Evolutionary conservation across 2,329 filamentous ascomycete genomes (phyloP).

Genomic region (Cyanodermella asteris): DNA sequence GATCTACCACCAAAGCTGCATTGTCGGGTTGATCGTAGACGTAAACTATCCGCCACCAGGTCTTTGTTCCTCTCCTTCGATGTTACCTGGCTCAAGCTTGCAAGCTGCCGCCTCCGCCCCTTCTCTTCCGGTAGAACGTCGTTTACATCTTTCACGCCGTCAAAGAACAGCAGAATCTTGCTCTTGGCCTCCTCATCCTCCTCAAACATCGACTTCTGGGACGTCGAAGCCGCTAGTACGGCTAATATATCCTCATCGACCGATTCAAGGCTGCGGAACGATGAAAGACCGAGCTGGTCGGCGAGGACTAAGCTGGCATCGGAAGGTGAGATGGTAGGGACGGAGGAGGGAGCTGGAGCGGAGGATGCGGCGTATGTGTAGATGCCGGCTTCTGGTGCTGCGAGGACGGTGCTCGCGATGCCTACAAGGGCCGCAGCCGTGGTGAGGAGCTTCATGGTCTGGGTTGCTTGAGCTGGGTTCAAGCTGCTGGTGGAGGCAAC

Average conservation of each 20-base stretch:
- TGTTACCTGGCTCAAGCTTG: too few species aligned
- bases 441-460: slow-evolving; percentile 5
- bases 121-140: slow-evolving; percentile 11
- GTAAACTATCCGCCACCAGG: too few species aligned
- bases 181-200: slow-evolving; percentile 10
- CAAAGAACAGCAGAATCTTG: slow-evolving; percentile 18
- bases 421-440: slow-evolving; percentile 2
- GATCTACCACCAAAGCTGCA: too few species aligned
- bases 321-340: slow-evolving; percentile 14
- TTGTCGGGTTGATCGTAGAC: too few species aligned
- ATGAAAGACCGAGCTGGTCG: slow-evolving; percentile 26
- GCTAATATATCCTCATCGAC: slow-evolving; percentile 19
- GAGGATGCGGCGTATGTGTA: slow-evolving; percentile 4
- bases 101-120: too few species aligned
- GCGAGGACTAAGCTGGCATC: slow-evolving; percentile 28
- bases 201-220: slow-evolving; percentile 19
- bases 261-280: slow-evolving; percentile 23
- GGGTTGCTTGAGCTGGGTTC: too few species aligned
- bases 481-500: too few species aligned
- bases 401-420: background rate
- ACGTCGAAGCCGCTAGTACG: slow-evolving; percentile 23
- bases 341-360: slow-evolving; percentile 1
- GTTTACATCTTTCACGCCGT: slow-evolving; percentile 16
- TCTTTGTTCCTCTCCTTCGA: background rate
- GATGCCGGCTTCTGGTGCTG: slow-evolving; percentile 7